Percentiles rank a stretch among this genome's conserved stretches.
These are phyloP conservation scores for Ophiostoma montium DNA, from an alignment of 2,329 filamentous ascomycete genomes.

Conservation along the genomic window DNA sequence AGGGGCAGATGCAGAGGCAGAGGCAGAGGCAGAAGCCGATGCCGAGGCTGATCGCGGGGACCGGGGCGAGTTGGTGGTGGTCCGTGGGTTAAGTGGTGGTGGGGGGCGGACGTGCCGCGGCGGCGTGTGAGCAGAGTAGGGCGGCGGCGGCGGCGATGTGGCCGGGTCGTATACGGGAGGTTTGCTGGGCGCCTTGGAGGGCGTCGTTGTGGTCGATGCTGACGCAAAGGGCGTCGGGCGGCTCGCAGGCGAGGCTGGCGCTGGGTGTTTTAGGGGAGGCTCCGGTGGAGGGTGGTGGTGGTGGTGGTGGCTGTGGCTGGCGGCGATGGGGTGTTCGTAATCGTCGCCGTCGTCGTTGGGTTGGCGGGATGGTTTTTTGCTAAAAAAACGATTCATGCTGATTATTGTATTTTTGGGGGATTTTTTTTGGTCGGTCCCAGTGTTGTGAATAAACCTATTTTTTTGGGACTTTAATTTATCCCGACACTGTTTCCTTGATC, in stretches of 20 bases:
- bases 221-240: constrained; percentile 17
- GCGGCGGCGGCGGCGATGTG: constrained; percentile 6
- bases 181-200: neutral
- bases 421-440: constrained; percentile 1
- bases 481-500: neutral
- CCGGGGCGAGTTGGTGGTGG: neutral
- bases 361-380: constrained; percentile 33
- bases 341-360: constrained; percentile 25
- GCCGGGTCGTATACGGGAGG: neutral
- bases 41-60: neutral
- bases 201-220: constrained; percentile 8
- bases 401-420: constrained; percentile 1
- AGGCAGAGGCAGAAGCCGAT: constrained; percentile 17
- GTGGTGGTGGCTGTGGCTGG: neutral
- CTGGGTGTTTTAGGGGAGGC: neutral
- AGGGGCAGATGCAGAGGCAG: constrained; percentile 17
- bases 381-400: constrained; percentile 38
- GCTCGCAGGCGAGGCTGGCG: constrained; percentile 11
- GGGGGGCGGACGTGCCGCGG: constrained; percentile 3
- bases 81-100: neutral
- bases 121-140: neutral
- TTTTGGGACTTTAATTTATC: neutral
- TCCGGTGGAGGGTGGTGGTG: neutral
- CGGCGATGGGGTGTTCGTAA: constrained; percentile 13
- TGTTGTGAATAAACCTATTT: neutral